Base-by-base conservation (phyloP, 1,139 yeast species). In the Zygoascus meyerae region DNA sequence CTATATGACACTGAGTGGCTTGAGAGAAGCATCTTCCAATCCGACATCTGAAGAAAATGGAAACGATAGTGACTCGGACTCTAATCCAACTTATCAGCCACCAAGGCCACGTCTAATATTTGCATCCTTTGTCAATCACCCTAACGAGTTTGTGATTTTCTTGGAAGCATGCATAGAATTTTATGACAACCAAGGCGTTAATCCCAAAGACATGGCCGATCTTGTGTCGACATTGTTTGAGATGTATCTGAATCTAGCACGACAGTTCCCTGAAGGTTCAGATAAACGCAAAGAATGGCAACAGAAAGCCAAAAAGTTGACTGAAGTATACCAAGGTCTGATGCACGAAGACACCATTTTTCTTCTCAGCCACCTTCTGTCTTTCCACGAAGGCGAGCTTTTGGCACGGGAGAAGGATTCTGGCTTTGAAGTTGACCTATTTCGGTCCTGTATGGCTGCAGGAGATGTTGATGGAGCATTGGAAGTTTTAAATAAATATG, bases 101-200 rank as follows among this genome's bases (percentile, higher is more conserved):
- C 98, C 99, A 1, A 76, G 81, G 47, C 97, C 98, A 2, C 76
- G 90, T 46, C 71, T 92, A 37, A 86, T 92, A 2, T 94, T 89
- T 61, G 81, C 95, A 1, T 80, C 95, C 1, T 94, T 92, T 63
- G 79, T 86, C 12, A 79, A 83, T 57, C 87, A 85, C 60, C 89
- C 95, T 0, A 78, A 82, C 59, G 94, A 90, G 59, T 90, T 92
- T 72, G 95, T 90, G 15, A 85, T 86, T n/a, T 90, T 94, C 55
- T 67, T 92, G 48, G 98, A 92, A 61, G 97, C 97, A 0, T 87
- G 97, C 58, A 69, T 89, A 14, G 87, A 83, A 55, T 75, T 86
- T 7, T 86, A 86, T 61, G 69, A 70, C 15, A 75, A 76, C 53
- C 95, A 87, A 57, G 78, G 81, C 54, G 45, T 41, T 4, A 33